Evolutionary conservation across 352 stramenopile species (phyloP), one percentile per base, ranked within the genome.

Genomic region (Hyaloperonospora brassicae): DNA sequence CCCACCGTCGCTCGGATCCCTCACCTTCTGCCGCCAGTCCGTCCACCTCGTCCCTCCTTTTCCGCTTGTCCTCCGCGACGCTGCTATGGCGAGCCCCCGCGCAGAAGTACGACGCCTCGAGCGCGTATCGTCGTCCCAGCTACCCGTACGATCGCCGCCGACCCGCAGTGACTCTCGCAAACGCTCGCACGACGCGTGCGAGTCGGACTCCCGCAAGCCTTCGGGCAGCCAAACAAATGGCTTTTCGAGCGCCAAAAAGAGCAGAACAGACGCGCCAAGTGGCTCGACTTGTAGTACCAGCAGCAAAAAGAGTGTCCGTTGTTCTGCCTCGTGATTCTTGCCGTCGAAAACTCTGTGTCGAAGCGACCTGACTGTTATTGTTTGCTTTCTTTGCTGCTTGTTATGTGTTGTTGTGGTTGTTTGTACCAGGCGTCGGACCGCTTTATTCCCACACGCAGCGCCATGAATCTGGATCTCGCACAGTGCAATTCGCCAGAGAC

Each of bases 371-470:
- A n/a, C n/a, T n/a, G n/a, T n/a, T n/a, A n/a, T n/a, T n/a, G n/a
- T n/a, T n/a, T n/a, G n/a, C n/a, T n/a, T n/a, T n/a, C n/a, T n/a
- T n/a, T n/a, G n/a, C n/a, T n/a, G n/a, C n/a, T 47, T 55, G 12
- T 59, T 61, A 31, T 44, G 21, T 53, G 45, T 50, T 2, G 34
- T 49, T 45, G 52, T 50, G 14, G 53, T 5, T 17, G 12, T 62
- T 39, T 58, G n/a, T n/a, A n/a, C n/a, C n/a, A 86, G 63, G 62
- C 70, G 23, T 74, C 72, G 9, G 83, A 93, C 57, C 75, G 83
- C 36, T 93, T 91, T 63, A 93, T 93, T 50, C 83, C 83, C 25
- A 93, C 87, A 57, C 79, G 83, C 1, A 87, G 80, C 47, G 83
- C 83, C 31, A 93, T 91, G 83, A 89, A 90, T 68, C 73, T 93